These are phyloP conservation scores for Panicum miliaceum DNA, from an alignment of 176 grass and related monocot species.

Conservation along the genomic window DNA sequence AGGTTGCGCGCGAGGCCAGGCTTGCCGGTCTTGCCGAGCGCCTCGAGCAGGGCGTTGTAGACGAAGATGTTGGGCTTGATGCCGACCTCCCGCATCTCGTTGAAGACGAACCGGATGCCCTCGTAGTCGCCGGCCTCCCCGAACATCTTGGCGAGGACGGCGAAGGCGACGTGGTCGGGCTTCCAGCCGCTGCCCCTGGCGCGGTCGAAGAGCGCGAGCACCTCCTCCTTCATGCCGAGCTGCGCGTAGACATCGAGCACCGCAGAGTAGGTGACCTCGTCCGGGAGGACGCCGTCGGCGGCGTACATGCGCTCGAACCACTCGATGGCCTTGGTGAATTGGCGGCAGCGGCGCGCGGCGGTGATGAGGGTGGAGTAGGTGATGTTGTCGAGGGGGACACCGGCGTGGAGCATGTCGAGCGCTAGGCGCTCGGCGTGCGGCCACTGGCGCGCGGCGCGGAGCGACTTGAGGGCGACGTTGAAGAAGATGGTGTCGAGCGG, in stretches of 20 bases:
- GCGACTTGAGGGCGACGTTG: conserved; percentile 86
- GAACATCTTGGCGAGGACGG: conserved; percentile 87
- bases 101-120: conserved; percentile 71
- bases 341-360: conserved; percentile 69
- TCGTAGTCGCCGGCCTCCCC: conserved; percentile 83
- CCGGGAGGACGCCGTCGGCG: conserved; percentile 60
- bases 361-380: conserved; percentile 95
- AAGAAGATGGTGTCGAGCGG: conserved; percentile 74
- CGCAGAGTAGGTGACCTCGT: conserved; percentile 90
- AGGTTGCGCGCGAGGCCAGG: conserved; percentile 71
- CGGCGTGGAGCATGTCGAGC: conserved; percentile 63
- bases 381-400: conserved; percentile 78
- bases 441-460: conserved; percentile 69
- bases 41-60: conserved; percentile 90
- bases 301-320: conserved; percentile 94
- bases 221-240: conserved; percentile 73
- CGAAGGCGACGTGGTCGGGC: conserved; percentile 80
- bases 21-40: conserved; percentile 69
- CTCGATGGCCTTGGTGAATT: conserved; percentile 68
- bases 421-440: conserved; percentile 64
- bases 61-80: conserved; percentile 84
- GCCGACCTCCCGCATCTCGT: conserved; percentile 69
- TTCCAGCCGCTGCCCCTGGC: conserved; percentile 73
- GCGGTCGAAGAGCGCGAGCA: conserved; percentile 76
- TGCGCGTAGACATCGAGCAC: conserved; percentile 78